These are phyloP conservation scores for Aspergillus fructus DNA, from an alignment of 2,329 filamentous ascomycete genomes.

Conservation along the genomic window DNA sequence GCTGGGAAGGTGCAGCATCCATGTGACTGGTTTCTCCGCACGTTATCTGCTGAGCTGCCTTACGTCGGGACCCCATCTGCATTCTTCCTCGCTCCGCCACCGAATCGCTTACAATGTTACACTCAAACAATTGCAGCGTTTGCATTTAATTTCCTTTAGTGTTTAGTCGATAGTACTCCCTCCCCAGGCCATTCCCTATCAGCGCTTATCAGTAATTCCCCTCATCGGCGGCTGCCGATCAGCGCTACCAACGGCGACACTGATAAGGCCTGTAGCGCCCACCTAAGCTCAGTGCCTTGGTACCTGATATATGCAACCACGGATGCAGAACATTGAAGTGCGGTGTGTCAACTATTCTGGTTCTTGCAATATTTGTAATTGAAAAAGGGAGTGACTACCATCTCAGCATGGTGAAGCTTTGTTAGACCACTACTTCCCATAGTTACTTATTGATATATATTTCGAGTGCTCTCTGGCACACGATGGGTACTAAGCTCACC, in stretches of 20 bases:
- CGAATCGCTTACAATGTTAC: neutral
- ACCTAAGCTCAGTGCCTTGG: neutral
- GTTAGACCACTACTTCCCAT: too few species aligned
- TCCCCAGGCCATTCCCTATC: slow-evolving; percentile 1
- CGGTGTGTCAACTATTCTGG: too few species aligned
- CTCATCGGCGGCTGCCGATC: slow-evolving; percentile 8
- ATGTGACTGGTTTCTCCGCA: slow-evolving; percentile 27
- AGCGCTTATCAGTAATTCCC: slow-evolving; percentile 6
- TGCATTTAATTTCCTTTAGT: neutral
- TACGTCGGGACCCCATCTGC: slow-evolving; percentile 4
- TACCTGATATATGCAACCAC: neutral
- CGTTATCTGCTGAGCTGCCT: slow-evolving; percentile 23
- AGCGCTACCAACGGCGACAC: neutral
- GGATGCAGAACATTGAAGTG: too few species aligned
- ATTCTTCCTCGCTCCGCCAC: neutral
- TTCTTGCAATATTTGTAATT: too few species aligned
- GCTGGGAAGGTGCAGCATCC: slow-evolving; percentile 9
- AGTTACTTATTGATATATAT: too few species aligned
- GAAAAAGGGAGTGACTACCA: too few species aligned
- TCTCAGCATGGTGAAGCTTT: too few species aligned
- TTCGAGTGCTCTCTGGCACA: too few species aligned
- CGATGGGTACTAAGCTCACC: too few species aligned
- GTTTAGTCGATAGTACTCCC: neutral
- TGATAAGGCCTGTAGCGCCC: neutral
- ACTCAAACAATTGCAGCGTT: neutral